These are phyloP conservation scores for Lactarius indigo DNA, from an alignment of 768 basidiomycete species.

Conservation along the genomic window DNA sequence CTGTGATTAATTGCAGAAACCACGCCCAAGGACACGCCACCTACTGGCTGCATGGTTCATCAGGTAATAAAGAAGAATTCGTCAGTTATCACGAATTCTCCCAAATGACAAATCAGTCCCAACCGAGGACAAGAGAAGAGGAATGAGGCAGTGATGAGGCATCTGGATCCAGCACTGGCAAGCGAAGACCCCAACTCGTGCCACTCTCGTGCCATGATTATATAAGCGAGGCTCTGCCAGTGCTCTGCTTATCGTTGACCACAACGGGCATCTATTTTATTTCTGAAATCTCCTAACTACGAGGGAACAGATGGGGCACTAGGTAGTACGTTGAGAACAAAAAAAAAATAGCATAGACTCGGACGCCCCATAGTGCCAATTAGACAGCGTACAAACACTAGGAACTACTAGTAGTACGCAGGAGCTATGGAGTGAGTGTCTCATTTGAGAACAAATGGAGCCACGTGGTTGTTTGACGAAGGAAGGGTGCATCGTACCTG, in stretches of 20 bases:
- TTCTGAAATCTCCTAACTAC: neutral
- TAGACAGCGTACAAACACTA: neutral
- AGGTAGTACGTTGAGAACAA: neutral
- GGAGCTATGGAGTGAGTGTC: neutral
- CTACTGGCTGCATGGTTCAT: neutral
- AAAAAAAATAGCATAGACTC: neutral
- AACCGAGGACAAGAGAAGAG: too few species aligned
- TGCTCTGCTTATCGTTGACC: neutral
- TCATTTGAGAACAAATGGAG: neutral
- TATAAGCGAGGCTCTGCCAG: neutral
- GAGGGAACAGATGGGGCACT: too few species aligned
- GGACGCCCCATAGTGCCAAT: neutral
- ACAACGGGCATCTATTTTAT: neutral
- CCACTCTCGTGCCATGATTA: too few species aligned
- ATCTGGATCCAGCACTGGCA: too few species aligned
- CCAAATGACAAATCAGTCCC: neutral
- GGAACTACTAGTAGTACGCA: neutral
- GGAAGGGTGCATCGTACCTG: neutral
- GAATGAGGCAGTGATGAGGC: neutral
- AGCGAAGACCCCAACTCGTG: neutral
- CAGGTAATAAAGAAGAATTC: neutral
- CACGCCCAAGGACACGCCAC: neutral
- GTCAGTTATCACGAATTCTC: neutral
- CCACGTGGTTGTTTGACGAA: neutral
- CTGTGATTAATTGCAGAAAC: too few species aligned